A percentile compares a stretch with the other conserved stretches of the same genome.
Conservation (phyloP, 2,329 filamentous ascomycete species). For the Annulohypoxylon truncatum region DNA sequence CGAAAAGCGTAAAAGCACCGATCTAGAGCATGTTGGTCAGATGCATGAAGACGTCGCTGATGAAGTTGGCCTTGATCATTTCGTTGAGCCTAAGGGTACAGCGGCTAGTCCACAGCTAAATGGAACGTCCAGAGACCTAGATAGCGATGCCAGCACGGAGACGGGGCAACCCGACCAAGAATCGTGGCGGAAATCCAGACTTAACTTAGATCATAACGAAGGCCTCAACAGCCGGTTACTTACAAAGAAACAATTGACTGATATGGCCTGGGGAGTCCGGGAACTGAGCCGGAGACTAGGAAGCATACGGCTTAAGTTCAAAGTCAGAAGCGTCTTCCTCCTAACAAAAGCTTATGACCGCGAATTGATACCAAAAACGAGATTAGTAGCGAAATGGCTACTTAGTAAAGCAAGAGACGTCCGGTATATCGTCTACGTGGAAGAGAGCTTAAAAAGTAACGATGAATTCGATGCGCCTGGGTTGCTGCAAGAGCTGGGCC, state of each 20-base stretch:
- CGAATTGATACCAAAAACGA: slow-evolving; percentile 79
- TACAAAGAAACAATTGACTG: slow-evolving; percentile 93
- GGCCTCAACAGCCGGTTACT: slow-evolving; percentile 75
- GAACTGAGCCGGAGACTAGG: slow-evolving; percentile 89
- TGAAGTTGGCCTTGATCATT: slow-evolving; percentile 47
- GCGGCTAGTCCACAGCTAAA: slow-evolving; percentile 33
- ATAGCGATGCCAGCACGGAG: slow-evolving; percentile 56
- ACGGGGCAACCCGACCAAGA: slow-evolving; percentile 68
- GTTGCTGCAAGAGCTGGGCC: slow-evolving; percentile 70
- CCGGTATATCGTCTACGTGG: slow-evolving; percentile 83
- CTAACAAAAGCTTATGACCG: slow-evolving; percentile 93
- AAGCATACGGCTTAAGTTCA: slow-evolving; percentile 83
- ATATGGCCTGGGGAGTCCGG: slow-evolving; percentile 96
- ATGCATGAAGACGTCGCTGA: slow-evolving; percentile 42
- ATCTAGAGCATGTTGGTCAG: slow-evolving; percentile 23
- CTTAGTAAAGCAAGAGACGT: slow-evolving; percentile 75
- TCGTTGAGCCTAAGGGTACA: slow-evolving; percentile 53
- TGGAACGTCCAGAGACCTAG: slow-evolving; percentile 52
- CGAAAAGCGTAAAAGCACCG: slow-evolving; percentile 20
- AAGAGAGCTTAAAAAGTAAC: slow-evolving; percentile 78
- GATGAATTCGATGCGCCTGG: slow-evolving; percentile 78
- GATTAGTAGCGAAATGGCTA: slow-evolving; percentile 84
- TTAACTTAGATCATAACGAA: slow-evolving; percentile 54
- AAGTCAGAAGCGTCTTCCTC: slow-evolving; percentile 85
- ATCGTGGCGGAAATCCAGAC: slow-evolving; percentile 62